Conservation (phyloP, 1,139 yeast genomes). For the Candida freyschussii region DNA sequence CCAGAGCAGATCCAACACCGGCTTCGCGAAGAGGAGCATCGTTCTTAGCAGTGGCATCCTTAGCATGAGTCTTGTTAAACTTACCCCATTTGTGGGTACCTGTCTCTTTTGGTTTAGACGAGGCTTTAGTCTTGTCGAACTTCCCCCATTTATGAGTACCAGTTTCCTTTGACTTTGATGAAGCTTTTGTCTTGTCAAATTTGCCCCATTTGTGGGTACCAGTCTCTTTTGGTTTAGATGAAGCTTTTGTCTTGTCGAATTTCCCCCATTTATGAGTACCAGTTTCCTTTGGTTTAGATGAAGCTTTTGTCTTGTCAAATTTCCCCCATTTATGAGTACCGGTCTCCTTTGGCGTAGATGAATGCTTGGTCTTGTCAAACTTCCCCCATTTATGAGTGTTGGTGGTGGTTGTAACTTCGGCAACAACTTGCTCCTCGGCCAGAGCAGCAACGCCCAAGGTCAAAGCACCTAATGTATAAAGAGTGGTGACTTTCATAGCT, state of each 20-base stretch:
- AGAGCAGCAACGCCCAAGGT: slow-evolving; percentile 25
- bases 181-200: slow-evolving; percentile 37
- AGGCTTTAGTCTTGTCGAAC: slow-evolving; percentile 37
- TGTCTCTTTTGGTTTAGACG: slow-evolving; percentile 30
- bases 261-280: slow-evolving; percentile 44
- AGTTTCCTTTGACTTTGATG: slow-evolving; percentile 30
- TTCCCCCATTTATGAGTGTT: slow-evolving; percentile 43
- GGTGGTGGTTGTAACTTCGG: slow-evolving; percentile 18
- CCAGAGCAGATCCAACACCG: slow-evolving; percentile 32
- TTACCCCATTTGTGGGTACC: slow-evolving; percentile 45
- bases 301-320: slow-evolving; percentile 44
- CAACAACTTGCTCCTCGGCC: slow-evolving; percentile 22
- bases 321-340: slow-evolving; percentile 45
- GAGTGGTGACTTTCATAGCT: slow-evolving; percentile 36
- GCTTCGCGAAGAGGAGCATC: slow-evolving; percentile 41
- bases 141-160: slow-evolving; percentile 45
- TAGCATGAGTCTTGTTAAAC: slow-evolving; percentile 37
- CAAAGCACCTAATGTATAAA: slow-evolving; percentile 24
- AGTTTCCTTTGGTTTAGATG: slow-evolving; percentile 31
- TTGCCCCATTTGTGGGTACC: slow-evolving; percentile 45
- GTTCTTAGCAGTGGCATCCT: slow-evolving; percentile 18
- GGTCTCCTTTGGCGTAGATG: slow-evolving; percentile 31
- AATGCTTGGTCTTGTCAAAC: slow-evolving; percentile 36
- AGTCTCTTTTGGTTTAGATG: slow-evolving; percentile 31
- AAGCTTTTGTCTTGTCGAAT: slow-evolving; percentile 36